Evolutionary conservation across 2,329 filamentous ascomycete genomes (phyloP).

Genomic region (Dactylellina haptotyla): DNA sequence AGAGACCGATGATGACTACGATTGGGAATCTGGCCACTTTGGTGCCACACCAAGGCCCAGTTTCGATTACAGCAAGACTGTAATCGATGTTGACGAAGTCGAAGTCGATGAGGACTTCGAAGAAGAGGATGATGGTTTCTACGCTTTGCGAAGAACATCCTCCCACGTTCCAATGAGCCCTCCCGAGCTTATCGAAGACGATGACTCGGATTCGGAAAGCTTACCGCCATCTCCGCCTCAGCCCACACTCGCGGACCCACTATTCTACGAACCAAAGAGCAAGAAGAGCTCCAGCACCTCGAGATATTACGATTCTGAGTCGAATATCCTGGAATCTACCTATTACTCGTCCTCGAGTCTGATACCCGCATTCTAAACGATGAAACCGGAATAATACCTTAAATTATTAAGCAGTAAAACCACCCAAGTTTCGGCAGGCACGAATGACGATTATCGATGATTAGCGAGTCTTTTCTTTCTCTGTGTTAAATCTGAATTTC

Average conservation of each 20-base stretch:
- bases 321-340: conserved; percentile 8
- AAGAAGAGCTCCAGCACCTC: conserved; percentile 11
- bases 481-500: conserved; percentile 9
- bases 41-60: conserved; percentile 55
- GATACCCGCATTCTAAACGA: conserved; percentile 42
- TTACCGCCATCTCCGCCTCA: conserved; percentile 57
- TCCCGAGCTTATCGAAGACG: conserved; percentile 57
- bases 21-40: conserved; percentile 61
- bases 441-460: conserved; percentile 48
- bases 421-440: conserved; percentile 34
- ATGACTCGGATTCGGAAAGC: conserved; percentile 55
- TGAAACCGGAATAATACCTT: not conserved
- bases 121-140: conserved; percentile 60
- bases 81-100: conserved; percentile 61
- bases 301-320: conserved; percentile 12
- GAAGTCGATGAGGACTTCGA: conserved; percentile 70
- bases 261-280: conserved; percentile 48
- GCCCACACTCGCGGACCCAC: conserved; percentile 51
- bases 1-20: conserved; percentile 68
- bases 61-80: conserved; percentile 55
- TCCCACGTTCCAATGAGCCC: conserved; percentile 56
- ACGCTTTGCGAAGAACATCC: conserved; percentile 56
- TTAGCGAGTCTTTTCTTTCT: conserved; percentile 40
- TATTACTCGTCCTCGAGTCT: conserved; percentile 48
- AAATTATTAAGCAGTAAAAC: not conserved